Base-by-base conservation (phyloP, 1,284 basidiomycete genomes). In the Marasmius fiardii region DNA sequence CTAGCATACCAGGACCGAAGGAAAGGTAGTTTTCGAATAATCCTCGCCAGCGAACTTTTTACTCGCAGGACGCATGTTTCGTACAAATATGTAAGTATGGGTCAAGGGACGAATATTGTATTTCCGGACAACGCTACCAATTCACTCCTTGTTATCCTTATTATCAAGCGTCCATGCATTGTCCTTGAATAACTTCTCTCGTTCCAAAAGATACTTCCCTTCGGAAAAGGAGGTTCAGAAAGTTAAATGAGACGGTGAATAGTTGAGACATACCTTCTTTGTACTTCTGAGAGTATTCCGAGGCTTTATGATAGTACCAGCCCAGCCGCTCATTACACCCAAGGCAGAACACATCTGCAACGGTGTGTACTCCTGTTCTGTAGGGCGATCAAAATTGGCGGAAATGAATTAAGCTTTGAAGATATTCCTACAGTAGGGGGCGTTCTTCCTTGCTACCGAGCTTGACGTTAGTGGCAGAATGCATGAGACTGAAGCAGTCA, bases 151-250 rank as follows among this genome's bases (percentile, higher is more conserved):
- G 31, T 45, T 7, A 61, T 37, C 16, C 43, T 35, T 34, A 45
- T 75, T 69, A 61, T 86, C 82, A 54, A 88, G 63, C 44, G 71
- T 77, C 91, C 90, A 93, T 24, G 79, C 79, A 64, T 93, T 93
- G 66, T 92, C 88, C 67, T 93, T 93, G 52, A 90, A 74, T 4
- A 93, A 70, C 64, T 82, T 84, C 72, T 91, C 90, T 44, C 86
- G 79, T 67, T 94, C 92, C 43, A 94, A 75, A n/a, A 94, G 77
- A 65, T 87, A 93, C 68, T 93, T 93, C 10, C 89, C 91, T 92
- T 55, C 41, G 34, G 45, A 31, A 26, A 20, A 26, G 48, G 11
- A 44, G 21, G 41, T 54, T 5, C 61, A 28, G 37, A 33, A 8
- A 49, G 41, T 20, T 14, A 14, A n/a, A 37, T 39, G 43, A 2